phyloP scores from a whole-genome alignment of 2,329 filamentous ascomycete species.

The Arthroderma sp. region DNA sequence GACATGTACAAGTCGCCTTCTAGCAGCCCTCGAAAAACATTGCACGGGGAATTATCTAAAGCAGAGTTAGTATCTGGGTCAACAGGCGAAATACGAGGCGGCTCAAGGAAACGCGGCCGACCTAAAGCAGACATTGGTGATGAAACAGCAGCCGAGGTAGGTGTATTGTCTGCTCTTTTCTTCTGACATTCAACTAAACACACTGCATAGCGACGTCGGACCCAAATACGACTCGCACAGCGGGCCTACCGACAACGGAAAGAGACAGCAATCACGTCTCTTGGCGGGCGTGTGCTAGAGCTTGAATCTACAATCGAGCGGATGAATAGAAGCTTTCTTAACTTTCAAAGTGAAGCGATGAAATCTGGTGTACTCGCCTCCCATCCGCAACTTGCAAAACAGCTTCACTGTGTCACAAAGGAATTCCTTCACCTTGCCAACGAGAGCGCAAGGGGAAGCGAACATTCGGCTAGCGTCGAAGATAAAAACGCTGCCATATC shows the following conservation, averaged over 20 bases:
- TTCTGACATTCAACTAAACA: slow-evolving; percentile 3
- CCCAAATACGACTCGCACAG: slow-evolving; percentile 76
- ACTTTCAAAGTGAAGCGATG: slow-evolving; percentile 50
- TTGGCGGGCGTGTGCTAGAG: slow-evolving; percentile 57
- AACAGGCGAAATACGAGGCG: not conserved
- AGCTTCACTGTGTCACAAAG: slow-evolving; percentile 29
- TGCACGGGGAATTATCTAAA: no score
- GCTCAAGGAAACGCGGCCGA: slow-evolving; percentile 50
- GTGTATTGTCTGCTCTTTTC: slow-evolving; percentile 23
- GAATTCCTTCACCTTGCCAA: no score
- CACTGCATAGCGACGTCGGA: slow-evolving; percentile 54
- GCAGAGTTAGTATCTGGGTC: not conserved
- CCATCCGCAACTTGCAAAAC: slow-evolving; percentile 44
- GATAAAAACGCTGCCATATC: no score
- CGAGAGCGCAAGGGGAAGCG: no score
- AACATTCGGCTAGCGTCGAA: no score
- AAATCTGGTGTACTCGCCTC: slow-evolving; percentile 44
- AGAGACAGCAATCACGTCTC: slow-evolving; percentile 61
- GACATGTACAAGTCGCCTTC: no score
- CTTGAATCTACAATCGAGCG: slow-evolving; percentile 56
- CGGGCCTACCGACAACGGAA: slow-evolving; percentile 73
- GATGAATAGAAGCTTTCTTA: slow-evolving; percentile 59
- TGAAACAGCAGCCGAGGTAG: slow-evolving; percentile 64
- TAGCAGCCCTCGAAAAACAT: no score
- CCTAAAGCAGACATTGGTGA: slow-evolving; percentile 65